phyloP scores from a whole-genome alignment of 2,329 filamentous ascomycete species.

The Colletotrichum aenigma region DNA sequence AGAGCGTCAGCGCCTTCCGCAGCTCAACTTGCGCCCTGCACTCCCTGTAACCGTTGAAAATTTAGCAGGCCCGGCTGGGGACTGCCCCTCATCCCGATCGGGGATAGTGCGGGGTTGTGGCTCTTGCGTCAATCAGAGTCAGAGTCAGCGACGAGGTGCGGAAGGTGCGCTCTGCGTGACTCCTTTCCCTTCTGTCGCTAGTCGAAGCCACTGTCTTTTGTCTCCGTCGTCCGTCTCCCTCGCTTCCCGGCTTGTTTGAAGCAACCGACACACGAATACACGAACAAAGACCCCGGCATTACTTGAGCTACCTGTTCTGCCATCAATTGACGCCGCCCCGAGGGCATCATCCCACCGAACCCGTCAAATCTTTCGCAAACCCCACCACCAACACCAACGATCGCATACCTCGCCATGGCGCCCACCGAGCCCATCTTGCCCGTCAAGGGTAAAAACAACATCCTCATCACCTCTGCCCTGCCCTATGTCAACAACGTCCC shows the following conservation, averaged over 20 bases:
- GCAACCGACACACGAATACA: not conserved
- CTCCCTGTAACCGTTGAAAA: not conserved
- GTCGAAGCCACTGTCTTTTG: not conserved
- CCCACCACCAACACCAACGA: not conserved
- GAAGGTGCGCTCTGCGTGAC: not conserved
- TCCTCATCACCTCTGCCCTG: slow-evolving; percentile 89
- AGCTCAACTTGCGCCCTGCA: not conserved
- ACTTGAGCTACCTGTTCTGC: not conserved
- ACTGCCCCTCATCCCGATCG: slow-evolving; percentile 21
- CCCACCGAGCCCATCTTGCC: slow-evolving; percentile 58
- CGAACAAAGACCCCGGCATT: not conserved
- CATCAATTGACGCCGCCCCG: not conserved
- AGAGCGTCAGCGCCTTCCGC: not conserved
- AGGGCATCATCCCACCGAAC: not conserved
- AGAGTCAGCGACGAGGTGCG: not conserved
- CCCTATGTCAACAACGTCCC: slow-evolving; percentile 78
- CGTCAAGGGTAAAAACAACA: slow-evolving; percentile 78
- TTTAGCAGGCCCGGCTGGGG: not conserved
- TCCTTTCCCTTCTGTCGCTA: not conserved
- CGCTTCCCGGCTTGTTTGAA: not conserved
- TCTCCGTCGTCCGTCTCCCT: not conserved
- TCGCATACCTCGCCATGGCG: slow-evolving; percentile 8
- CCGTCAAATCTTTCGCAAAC: not conserved
- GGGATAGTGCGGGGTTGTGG: slow-evolving; percentile 23
- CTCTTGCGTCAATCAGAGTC: not conserved